phyloP scores from a whole-genome alignment of 2,329 filamentous ascomycete species.

The Sporothrix phasma region DNA sequence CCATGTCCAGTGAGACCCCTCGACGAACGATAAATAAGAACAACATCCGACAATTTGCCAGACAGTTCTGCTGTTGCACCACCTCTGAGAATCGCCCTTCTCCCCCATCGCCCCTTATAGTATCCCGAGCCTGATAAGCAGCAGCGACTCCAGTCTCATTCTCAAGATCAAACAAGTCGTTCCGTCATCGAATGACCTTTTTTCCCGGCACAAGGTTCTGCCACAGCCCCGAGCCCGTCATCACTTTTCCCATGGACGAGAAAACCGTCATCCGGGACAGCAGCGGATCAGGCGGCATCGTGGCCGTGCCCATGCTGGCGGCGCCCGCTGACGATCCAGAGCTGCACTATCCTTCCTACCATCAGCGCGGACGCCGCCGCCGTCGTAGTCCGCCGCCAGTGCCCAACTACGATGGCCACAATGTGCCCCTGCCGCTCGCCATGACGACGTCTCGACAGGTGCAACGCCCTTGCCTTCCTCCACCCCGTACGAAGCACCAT shows the following conservation, averaged over 20 bases:
- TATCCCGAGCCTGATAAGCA: neutral
- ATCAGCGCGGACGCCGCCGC: conserved; percentile 11
- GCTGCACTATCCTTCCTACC: neutral
- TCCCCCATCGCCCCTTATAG: neutral
- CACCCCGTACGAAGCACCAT: neutral
- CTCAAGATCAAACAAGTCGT: too few species aligned
- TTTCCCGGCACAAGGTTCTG: conserved; percentile 2
- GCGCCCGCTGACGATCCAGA: neutral
- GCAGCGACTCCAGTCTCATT: too few species aligned
- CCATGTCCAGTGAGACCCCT: neutral
- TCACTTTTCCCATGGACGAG: neutral
- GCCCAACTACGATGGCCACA: neutral
- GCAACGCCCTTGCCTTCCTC: neutral
- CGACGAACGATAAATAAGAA: neutral
- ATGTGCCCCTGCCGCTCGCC: neutral
- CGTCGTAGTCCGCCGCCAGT: conserved; percentile 12
- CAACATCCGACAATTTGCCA: neutral
- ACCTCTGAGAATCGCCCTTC: neutral
- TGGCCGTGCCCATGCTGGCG: neutral
- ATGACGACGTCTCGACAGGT: neutral
- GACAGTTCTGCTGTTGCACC: neutral
- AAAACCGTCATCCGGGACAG: neutral
- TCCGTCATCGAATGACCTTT: neutral
- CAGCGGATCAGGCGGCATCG: neutral
- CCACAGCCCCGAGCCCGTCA: neutral